Evolutionary conservation across 352 stramenopile species (phyloP), one percentile per base, ranked within the genome.

Genomic region (Ophiocytium majus): DNA sequence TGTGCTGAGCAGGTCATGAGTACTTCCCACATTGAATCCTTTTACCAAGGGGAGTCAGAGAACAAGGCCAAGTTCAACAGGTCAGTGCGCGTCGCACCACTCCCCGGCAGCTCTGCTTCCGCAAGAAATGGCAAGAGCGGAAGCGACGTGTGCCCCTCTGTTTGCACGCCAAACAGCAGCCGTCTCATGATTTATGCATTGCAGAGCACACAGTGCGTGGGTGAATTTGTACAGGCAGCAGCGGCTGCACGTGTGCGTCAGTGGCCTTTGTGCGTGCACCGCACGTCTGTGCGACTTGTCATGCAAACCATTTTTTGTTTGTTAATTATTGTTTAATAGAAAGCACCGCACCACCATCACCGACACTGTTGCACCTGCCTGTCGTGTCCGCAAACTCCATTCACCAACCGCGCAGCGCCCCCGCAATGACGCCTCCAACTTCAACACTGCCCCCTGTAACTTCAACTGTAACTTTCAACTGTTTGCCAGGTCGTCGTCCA

Each of bases 51-150:
- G 32, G 14, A 81, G 76, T 17, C 31, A 35, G 80, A 9, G 80
- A 36, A 32, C 43, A 86, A 82, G n/a, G 84, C 66, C 10, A 88
- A 85, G 71, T 88, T 86, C 49, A 88, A 88, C 84, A 64, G 84
- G 43, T 57, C 5, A 57, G 43, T 57, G 43, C 43, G 5, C 43
- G 43, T 14, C 5, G 43, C 43, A 57, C 43, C 5, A n/a, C n/a
- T n/a, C n/a, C n/a, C n/a, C n/a, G n/a, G n/a, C n/a, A n/a, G n/a
- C n/a, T n/a, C n/a, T n/a, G n/a, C n/a, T n/a, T n/a, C n/a, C n/a
- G n/a, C n/a, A n/a, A n/a, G n/a, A n/a, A n/a, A n/a, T n/a, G n/a
- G n/a, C n/a, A n/a, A n/a, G n/a, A n/a, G n/a, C n/a, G n/a, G n/a
- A 57, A 57, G 5, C 43, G 5, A 57, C 43, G 43, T 14, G 43